Evolutionary conservation across 2,329 filamentous ascomycete species (phyloP).

Genomic region (Claviceps sp.): DNA sequence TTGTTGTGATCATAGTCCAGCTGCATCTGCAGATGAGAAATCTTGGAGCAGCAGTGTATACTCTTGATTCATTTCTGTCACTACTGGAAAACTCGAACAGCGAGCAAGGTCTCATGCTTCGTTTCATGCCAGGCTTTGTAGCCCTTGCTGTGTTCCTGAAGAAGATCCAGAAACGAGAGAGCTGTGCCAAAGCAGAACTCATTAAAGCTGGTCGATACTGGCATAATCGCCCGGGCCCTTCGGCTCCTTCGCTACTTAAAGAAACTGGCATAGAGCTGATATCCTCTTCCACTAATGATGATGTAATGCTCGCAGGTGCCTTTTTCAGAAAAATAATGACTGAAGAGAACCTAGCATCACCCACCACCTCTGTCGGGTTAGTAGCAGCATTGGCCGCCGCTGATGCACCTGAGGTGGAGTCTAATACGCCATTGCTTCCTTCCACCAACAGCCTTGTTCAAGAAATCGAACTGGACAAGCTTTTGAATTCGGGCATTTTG

Average conservation of each 20-base stretch:
- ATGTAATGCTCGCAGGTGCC: constrained; percentile 58
- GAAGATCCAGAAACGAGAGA: constrained; percentile 57
- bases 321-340: constrained; percentile 68
- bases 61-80: constrained; percentile 63
- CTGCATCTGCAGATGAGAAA: constrained; percentile 64
- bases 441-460: constrained; percentile 47
- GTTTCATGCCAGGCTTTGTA: constrained; percentile 75
- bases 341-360: constrained; percentile 50
- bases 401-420: constrained; percentile 40
- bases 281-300: constrained; percentile 54
- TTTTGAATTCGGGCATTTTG: constrained; percentile 54
- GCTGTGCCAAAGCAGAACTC: constrained; percentile 59
- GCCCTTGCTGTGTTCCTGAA: constrained; percentile 72
- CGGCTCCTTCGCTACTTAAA: constrained; percentile 53
- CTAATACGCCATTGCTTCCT: constrained; percentile 44
- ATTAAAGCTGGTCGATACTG: constrained; percentile 72
- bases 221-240: constrained; percentile 40
- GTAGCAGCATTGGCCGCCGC: constrained; percentile 64
- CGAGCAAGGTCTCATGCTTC: constrained; percentile 49
- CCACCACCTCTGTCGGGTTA: constrained; percentile 64
- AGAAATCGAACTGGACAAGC: constrained; percentile 44
- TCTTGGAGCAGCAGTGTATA: constrained; percentile 56
- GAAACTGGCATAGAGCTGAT: constrained; percentile 77
- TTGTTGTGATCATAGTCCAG: constrained; percentile 68
- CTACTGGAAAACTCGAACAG: constrained; percentile 51